Percentiles rank a stretch among this genome's conserved stretches.
These are phyloP conservation scores for Davidsoniella virescens DNA, from an alignment of 2,329 filamentous ascomycete genomes.

Conservation along the genomic window DNA sequence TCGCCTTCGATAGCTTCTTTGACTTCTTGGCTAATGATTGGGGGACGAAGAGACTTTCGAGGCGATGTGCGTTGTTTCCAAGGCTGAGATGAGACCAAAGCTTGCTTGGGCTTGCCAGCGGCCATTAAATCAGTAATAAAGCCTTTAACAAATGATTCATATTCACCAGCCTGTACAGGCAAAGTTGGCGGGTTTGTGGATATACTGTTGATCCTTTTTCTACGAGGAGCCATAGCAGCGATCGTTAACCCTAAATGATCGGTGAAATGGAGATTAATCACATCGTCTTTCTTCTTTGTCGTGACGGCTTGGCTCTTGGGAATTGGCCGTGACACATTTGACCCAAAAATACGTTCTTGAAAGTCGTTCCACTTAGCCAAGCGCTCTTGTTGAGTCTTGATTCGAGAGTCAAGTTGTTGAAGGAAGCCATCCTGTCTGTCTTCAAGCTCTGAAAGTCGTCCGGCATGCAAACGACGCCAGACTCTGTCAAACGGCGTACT, in stretches of 20 bases:
- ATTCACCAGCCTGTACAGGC: neutral
- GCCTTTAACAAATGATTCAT: conserved; percentile 3
- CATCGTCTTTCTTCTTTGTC: conserved; percentile 19
- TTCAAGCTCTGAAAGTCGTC: conserved; percentile 40
- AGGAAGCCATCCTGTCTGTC: conserved; percentile 37
- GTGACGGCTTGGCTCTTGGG: conserved; percentile 16
- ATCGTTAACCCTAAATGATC: conserved; percentile 26
- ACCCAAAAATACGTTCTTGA: conserved; percentile 30
- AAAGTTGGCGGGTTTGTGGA: neutral
- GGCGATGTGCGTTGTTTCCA: neutral
- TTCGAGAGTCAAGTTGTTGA: conserved; percentile 53
- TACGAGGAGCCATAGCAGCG: neutral
- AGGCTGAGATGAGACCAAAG: neutral
- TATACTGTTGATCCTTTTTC: neutral
- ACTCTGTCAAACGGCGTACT: conserved; percentile 51
- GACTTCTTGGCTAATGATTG: neutral
- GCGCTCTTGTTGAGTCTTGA: conserved; percentile 49
- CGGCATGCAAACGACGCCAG: conserved; percentile 50
- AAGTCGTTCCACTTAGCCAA: conserved; percentile 62
- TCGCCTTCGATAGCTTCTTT: conserved; percentile 1
- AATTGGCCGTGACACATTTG: conserved; percentile 16
- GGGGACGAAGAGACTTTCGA: neutral
- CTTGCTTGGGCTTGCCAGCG: neutral
- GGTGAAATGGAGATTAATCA: conserved; percentile 35
- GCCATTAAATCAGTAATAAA: conserved; percentile 4